Evolutionary conservation across 2,329 filamentous ascomycete species (phyloP).

Genomic region (Eutypa lata): DNA sequence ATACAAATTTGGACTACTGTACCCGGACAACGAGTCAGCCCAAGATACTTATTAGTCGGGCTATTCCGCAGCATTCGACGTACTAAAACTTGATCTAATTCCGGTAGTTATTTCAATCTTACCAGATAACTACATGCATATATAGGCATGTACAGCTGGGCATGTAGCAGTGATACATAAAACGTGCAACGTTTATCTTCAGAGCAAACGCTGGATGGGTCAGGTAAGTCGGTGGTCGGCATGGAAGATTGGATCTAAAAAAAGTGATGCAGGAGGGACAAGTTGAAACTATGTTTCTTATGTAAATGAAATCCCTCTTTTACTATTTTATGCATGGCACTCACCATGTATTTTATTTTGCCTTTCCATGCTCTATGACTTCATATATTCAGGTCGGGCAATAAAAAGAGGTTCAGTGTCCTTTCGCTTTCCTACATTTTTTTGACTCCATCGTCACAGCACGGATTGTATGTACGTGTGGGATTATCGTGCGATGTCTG

Average conservation of each 20-base stretch:
- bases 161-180: too few species aligned
- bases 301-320: background rate
- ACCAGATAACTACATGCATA: too few species aligned
- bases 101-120: too few species aligned
- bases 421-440: background rate
- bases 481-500: background rate
- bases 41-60: background rate
- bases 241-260: too few species aligned
- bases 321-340: background rate
- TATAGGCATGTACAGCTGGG: too few species aligned
- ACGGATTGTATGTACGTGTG: background rate
- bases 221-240: too few species aligned
- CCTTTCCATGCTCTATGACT: background rate
- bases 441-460: background rate
- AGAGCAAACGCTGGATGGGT: too few species aligned
- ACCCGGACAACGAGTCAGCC: too few species aligned
- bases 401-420: background rate
- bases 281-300: background rate
- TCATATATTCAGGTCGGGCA: background rate
- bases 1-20: too few species aligned
- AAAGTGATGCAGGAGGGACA: background rate
- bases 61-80: background rate
- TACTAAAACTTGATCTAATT: too few species aligned
- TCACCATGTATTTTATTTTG: background rate
- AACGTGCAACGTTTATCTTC: too few species aligned